Conservation (phyloP, 148 eudicot species). For the Chenopodium quinoa region DNA sequence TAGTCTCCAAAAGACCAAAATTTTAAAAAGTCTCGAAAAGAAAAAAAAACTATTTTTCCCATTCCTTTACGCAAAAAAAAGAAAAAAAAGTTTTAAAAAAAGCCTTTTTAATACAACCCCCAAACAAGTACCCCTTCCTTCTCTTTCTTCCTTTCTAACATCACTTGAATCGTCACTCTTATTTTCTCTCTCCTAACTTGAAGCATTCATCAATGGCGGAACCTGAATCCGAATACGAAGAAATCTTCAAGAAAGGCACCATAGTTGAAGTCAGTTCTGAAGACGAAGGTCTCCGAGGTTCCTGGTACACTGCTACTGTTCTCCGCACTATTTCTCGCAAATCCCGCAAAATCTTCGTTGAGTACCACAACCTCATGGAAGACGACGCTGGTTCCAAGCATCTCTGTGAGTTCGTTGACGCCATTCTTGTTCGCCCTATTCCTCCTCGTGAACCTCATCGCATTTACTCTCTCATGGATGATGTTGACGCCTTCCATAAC, state of each 20-base stretch:
- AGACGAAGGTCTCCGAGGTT: slow-evolving; percentile 34
- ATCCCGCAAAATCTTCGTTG: slow-evolving; percentile 34
- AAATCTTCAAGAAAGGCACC: slow-evolving; percentile 25
- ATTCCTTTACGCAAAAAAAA: neutral
- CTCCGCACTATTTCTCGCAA: slow-evolving; percentile 12
- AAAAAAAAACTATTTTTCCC: too few species aligned
- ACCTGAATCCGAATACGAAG: slow-evolving; percentile 12
- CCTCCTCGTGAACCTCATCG: slow-evolving; percentile 36
- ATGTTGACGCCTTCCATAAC: slow-evolving; percentile 61
- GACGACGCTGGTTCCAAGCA: slow-evolving; percentile 35
- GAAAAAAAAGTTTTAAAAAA: neutral
- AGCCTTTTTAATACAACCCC: too few species aligned
- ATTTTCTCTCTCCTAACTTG: slow-evolving; percentile 11
- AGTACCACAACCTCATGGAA: slow-evolving; percentile 46
- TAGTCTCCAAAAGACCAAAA: too few species aligned
- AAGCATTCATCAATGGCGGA: neutral
- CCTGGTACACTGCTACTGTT: slow-evolving; percentile 44
- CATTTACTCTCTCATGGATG: slow-evolving; percentile 37
- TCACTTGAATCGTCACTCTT: neutral
- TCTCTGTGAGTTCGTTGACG: slow-evolving; percentile 45
- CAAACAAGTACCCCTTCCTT: neutral
- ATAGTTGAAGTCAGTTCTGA: slow-evolving; percentile 36
- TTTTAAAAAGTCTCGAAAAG: too few species aligned
- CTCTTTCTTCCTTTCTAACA: neutral
- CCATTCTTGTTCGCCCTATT: slow-evolving; percentile 44